Percentiles rank a stretch among this genome's conserved stretches.
phyloP scores from a whole-genome alignment of 2,329 filamentous ascomycete genomes.

The Decorospora gaudefroyi region DNA sequence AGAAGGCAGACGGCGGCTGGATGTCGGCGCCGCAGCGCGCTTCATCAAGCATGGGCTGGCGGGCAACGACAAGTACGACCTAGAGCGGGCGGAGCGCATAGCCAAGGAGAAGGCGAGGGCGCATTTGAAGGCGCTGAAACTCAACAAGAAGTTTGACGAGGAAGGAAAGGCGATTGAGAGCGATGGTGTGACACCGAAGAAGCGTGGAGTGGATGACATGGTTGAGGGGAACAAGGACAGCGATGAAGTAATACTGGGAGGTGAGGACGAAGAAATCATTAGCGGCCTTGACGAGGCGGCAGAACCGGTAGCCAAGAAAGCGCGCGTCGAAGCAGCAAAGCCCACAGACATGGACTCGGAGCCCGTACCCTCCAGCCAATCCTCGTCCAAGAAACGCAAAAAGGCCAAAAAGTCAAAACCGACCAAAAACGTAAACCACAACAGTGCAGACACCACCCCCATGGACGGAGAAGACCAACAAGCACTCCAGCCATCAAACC shows the following conservation, averaged over 20 bases:
- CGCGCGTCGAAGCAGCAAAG: constrained; percentile 12
- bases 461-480: not conserved
- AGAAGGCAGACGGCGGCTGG: constrained; percentile 54
- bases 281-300: constrained; percentile 14
- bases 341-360: constrained; percentile 16
- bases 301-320: constrained; percentile 18
- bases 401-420: not conserved
- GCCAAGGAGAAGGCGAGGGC: constrained; percentile 43
- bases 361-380: constrained; percentile 4
- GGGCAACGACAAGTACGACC: constrained; percentile 54
- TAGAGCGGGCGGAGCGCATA: constrained; percentile 45
- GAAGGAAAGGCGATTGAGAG: constrained; percentile 28
- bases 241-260: constrained; percentile 19
- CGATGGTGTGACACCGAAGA: constrained; percentile 25
- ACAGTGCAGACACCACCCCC: not conserved
- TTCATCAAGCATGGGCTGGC: constrained; percentile 81
- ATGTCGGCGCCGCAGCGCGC: constrained; percentile 77
- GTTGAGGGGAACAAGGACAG: constrained; percentile 15
- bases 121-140: constrained; percentile 26
- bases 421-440: not conserved
- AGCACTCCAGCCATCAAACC: not conserved
- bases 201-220: constrained; percentile 33
- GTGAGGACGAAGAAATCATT: no score
- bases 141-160: constrained; percentile 39
- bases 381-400: constrained; percentile 1